Conservation (phyloP, 768 basidiomycete genomes). For the Russula abietina region DNA sequence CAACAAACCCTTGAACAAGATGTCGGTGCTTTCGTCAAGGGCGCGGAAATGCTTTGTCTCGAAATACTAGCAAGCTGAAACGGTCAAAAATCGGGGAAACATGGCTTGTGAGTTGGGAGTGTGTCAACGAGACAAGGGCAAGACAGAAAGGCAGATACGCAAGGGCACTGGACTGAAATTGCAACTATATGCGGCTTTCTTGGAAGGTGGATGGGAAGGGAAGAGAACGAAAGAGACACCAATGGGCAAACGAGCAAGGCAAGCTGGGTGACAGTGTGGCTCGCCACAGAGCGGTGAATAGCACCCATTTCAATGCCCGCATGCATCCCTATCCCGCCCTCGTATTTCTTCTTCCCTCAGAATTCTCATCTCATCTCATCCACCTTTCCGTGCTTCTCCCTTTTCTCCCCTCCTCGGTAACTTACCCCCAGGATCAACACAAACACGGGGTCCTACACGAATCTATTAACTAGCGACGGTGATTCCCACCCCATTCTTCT, state of each 20-base stretch:
- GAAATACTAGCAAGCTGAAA: conserved; percentile 1
- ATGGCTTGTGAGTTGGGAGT: not conserved
- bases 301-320: conserved; percentile 16
- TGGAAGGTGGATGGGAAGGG: not conserved
- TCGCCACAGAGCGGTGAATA: not conserved
- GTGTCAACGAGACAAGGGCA: conserved; percentile 8
- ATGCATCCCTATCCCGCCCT: not conserved
- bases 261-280: not conserved
- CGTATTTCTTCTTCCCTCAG: not conserved
- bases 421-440: not conserved
- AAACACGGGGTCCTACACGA: not conserved
- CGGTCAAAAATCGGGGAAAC: conserved; percentile 18
- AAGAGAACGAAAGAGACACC: not conserved
- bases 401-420: not conserved
- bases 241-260: not conserved
- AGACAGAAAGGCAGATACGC: not conserved
- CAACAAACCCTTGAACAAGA: not conserved
- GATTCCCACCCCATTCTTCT: not conserved
- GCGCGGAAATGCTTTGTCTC: not conserved
- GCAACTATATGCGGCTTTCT: not conserved
- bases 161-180: not conserved
- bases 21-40: not conserved
- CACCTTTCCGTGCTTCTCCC: not conserved
- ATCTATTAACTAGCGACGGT: not conserved
- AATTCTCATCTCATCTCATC: not conserved